Evolutionary conservation across 495 filamentous ascomycete genomes (phyloP), one percentile per base, ranked within the genome.

Genomic region (Podospora pseudocomata): DNA sequence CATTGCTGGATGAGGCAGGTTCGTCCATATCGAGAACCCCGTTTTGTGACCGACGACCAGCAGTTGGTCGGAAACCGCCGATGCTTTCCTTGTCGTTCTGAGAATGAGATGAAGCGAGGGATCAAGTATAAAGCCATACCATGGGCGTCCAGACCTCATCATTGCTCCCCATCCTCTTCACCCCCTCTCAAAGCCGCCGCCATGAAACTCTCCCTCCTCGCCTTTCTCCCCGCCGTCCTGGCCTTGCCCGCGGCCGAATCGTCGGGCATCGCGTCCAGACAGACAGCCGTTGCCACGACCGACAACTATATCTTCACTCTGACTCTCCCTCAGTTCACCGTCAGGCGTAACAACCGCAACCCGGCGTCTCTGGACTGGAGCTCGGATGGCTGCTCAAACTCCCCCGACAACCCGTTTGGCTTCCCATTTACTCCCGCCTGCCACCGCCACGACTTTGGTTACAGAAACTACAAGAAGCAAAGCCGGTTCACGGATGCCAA

Each of bases 391-490:
- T 85, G 83, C 76, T 76, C 78, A 9, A 32, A 60, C 3, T 79
- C 80, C 4, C 80, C 81, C 0, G 83, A 85, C 63, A 75, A 77
- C 49, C 83, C 83, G 6, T 73, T 77, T 19, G 80, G 80, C 7
- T 85, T 81, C 71, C 70, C 79, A 71, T 85, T 85, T 68, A 54
- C 65, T 5, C 76, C 71, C 0, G 72, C 71, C 20, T 85, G 83
- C 77, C 49, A 81, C 57, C 77, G 83, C 20, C 83, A 85, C 68
- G 83, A 85, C 59, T 85, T 85, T 63, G 83, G 81, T 0, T 85
- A 83, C 67, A 68, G 74, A 4, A 85, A 84, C 69, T 83, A 76
- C 68, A 78, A 80, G 66, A 59, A 28, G 5, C 81, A 83, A 65
- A 67, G 30, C 4, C 74, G 83, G 6, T 83, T 85, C 72, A 82